phyloP scores from a whole-genome alignment of 1,284 basidiomycete species.

The Sporisorium exsertum region DNA sequence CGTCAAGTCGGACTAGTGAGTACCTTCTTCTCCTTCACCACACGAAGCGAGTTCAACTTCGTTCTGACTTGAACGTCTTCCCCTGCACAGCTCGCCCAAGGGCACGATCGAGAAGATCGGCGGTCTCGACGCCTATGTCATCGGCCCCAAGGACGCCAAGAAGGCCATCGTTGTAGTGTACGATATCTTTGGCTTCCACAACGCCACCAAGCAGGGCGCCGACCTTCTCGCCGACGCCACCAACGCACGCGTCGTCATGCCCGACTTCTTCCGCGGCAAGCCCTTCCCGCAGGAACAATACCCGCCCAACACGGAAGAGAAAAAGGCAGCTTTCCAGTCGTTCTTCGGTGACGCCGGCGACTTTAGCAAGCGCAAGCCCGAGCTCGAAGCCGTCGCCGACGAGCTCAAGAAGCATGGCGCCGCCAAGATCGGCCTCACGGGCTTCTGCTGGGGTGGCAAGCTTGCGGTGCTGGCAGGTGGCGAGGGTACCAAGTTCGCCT shows the following conservation, averaged over 20 bases:
- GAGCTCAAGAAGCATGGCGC: conserved; percentile 72
- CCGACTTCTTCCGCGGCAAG: conserved; percentile 76
- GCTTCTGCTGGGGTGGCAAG: conserved; percentile 71
- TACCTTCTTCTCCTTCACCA: background rate
- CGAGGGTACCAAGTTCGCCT: conserved; percentile 51
- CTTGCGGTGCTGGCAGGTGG: conserved; percentile 46
- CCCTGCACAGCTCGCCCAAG: conserved; percentile 69
- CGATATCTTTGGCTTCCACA: conserved; percentile 76
- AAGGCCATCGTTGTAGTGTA: conserved; percentile 75
- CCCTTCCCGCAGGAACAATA: conserved; percentile 74
- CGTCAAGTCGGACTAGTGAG: conserved; percentile 71
- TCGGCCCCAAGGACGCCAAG: conserved; percentile 71
- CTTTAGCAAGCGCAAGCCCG: conserved; percentile 72
- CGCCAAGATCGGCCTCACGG: conserved; percentile 71
- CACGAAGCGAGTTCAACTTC: background rate
- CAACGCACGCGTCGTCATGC: conserved; percentile 74
- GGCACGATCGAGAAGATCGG: conserved; percentile 66
- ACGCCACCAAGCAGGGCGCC: conserved; percentile 72
- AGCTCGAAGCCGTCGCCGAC: conserved; percentile 73
- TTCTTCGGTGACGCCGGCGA: conserved; percentile 65
- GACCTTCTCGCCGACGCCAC: conserved; percentile 74
- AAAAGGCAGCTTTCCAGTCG: conserved; percentile 71
- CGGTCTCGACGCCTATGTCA: conserved; percentile 56
- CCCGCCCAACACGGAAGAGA: conserved; percentile 73
- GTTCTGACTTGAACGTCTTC: no score